A percentile compares a stretch with the other conserved stretches of the same genome.
Conservation (phyloP, 805 yeast genomes). For the Ogataea angusta region DNA sequence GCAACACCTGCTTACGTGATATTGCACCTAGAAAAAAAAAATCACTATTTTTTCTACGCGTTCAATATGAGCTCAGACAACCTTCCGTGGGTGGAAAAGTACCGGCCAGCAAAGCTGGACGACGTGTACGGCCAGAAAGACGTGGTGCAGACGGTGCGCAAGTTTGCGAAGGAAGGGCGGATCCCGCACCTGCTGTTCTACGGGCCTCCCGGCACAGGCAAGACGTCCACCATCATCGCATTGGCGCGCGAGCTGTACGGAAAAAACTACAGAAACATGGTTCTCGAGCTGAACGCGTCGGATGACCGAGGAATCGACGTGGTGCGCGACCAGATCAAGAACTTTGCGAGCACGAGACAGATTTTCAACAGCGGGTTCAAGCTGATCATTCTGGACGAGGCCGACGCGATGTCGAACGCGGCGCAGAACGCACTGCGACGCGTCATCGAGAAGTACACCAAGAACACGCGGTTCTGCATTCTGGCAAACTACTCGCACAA, state of each 20-base stretch:
- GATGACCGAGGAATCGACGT: conserved; percentile 98
- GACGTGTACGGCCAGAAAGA: conserved; percentile 92
- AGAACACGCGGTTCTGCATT: conserved; percentile 92
- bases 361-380: conserved; percentile 85
- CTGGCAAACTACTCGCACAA: conserved; percentile 96
- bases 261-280: conserved; percentile 76
- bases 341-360: conserved; percentile 93
- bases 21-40: not conserved
- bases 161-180: conserved; percentile 77
- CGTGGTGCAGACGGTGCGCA: conserved; percentile 78
- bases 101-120: conserved; percentile 78
- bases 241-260: conserved; percentile 88
- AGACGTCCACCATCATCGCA: conserved; percentile 85
- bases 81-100: conserved; percentile 92
- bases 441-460: conserved; percentile 87
- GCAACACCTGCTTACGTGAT: not conserved
- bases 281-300: conserved; percentile 89
- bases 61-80: conserved; percentile 35
- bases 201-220: conserved; percentile 95
- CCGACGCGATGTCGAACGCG: conserved; percentile 88
- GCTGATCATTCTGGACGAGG: conserved; percentile 90
- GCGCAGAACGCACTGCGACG: conserved; percentile 83
- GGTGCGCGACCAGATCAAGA: conserved; percentile 95
- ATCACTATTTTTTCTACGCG: conserved; percentile 1
- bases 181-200: conserved; percentile 91